Evolutionary conservation across 768 basidiomycete genomes (phyloP).

Genomic region (Rhizopogon vulgaris): DNA sequence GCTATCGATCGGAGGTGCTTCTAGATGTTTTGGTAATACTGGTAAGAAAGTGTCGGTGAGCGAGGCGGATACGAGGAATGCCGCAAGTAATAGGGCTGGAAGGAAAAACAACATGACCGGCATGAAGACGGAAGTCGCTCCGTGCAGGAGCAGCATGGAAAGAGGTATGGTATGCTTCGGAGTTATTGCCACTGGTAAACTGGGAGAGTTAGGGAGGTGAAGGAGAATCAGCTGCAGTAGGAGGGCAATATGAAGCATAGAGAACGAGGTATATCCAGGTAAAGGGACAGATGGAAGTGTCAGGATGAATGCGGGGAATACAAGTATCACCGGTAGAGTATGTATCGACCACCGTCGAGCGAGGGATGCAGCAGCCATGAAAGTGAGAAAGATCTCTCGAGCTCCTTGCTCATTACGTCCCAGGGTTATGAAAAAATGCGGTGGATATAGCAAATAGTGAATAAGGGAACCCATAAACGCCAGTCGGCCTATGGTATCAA

Average conservation of each 20-base stretch:
- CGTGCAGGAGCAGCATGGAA: constrained; percentile 33
- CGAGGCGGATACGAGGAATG: constrained; percentile 42
- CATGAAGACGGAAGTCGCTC: constrained; percentile 30
- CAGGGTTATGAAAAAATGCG: constrained; percentile 21
- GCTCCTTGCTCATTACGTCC: constrained; percentile 16
- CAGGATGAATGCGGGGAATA: constrained; percentile 35
- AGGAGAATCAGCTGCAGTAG: constrained; percentile 34
- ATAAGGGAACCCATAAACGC: constrained; percentile 36
- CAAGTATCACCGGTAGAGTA: constrained; percentile 31
- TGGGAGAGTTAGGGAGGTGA: constrained; percentile 40
- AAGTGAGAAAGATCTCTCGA: constrained; percentile 33
- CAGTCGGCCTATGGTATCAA: constrained; percentile 35
- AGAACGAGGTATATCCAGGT: constrained; percentile 35
- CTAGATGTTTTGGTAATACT: constrained; percentile 1
- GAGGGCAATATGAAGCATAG: constrained; percentile 34
- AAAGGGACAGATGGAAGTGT: constrained; percentile 37
- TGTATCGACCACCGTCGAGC: constrained; percentile 26
- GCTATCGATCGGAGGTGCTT: constrained; percentile 42
- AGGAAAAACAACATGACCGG: constrained; percentile 43
- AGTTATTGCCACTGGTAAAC: constrained; percentile 38
- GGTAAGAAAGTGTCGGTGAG: constrained; percentile 32
- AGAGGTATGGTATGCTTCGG: constrained; percentile 38
- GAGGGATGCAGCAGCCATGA: constrained; percentile 34
- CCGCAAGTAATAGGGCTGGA: constrained; percentile 38
- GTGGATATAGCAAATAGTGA: constrained; percentile 38